Conservation (phyloP, 805 yeast species). For the Yamadazyma sp. region DNA sequence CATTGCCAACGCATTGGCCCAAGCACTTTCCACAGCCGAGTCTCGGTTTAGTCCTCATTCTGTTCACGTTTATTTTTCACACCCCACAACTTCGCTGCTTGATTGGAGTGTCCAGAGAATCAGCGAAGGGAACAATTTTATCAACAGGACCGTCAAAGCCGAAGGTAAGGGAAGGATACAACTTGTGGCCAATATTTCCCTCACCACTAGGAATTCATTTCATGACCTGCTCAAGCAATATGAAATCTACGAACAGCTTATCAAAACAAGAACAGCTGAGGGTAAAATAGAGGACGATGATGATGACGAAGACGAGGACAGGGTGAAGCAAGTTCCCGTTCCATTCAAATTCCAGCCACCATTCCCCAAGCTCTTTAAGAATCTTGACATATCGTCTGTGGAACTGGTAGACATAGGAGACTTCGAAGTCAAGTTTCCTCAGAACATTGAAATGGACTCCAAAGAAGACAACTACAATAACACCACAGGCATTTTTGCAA, state of each 20-base stretch:
- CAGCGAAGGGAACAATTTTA: slow-evolving; percentile 38
- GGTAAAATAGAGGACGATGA: slow-evolving; percentile 19
- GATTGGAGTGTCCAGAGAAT: slow-evolving; percentile 24
- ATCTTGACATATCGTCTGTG: slow-evolving; percentile 15
- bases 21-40: background rate
- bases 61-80: slow-evolving; percentile 32
- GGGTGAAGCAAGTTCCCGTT: slow-evolving; percentile 24
- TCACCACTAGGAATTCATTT: slow-evolving; percentile 33
- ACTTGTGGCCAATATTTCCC: slow-evolving; percentile 32
- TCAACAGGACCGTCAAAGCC: slow-evolving; percentile 31
- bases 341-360: slow-evolving; percentile 39
- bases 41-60: slow-evolving; percentile 20
- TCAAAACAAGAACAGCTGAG: slow-evolving; percentile 24
- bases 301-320: slow-evolving; percentile 27
- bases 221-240: slow-evolving; percentile 21
- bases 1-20: background rate
- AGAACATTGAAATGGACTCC: slow-evolving; percentile 2
- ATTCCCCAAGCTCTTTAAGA: slow-evolving; percentile 20
- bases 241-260: slow-evolving; percentile 19
- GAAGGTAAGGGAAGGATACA: slow-evolving; percentile 25
- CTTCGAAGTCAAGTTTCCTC: slow-evolving; percentile 11
- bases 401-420: background rate
- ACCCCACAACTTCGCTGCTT: slow-evolving; percentile 12
- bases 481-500: slow-evolving; percentile 8
- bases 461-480: slow-evolving; percentile 8